Evolutionary conservation across 2,329 filamentous ascomycete genomes (phyloP).

Genomic region (Fusarium domesticum): DNA sequence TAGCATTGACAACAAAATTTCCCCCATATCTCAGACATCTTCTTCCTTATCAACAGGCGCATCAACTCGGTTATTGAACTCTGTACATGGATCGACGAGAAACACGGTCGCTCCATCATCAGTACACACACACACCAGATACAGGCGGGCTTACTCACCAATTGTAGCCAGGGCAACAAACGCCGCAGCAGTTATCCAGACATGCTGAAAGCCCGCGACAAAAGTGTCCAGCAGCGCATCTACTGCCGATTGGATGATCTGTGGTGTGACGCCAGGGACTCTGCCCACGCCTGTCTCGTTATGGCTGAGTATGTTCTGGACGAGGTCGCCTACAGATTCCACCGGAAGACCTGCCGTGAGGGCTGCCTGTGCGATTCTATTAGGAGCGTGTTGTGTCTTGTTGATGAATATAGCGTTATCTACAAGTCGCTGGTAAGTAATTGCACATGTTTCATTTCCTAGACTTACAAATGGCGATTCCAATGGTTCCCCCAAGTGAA

Average conservation of each 20-base stretch:
- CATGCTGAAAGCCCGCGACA: slow-evolving; percentile 10
- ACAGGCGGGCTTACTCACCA: slow-evolving; percentile 2
- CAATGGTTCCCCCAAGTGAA: slow-evolving; percentile 38
- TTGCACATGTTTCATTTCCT: neutral
- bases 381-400: slow-evolving; percentile 1
- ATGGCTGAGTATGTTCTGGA: slow-evolving; percentile 5
- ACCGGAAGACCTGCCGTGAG: slow-evolving; percentile 8
- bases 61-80: slow-evolving; percentile 14
- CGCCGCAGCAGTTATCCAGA: slow-evolving; percentile 12
- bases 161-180: slow-evolving; percentile 8
- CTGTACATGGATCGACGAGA: slow-evolving; percentile 8
- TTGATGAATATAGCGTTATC: slow-evolving; percentile 13
- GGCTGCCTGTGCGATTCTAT: slow-evolving; percentile 1
- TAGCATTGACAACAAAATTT: neutral
- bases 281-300: slow-evolving; percentile 7
- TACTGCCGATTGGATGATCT: slow-evolving; percentile 4
- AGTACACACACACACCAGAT: neutral
- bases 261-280: slow-evolving; percentile 7
- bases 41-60: slow-evolving; percentile 10
- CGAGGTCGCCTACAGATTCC: slow-evolving; percentile 3
- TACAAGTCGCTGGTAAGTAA: neutral
- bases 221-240: slow-evolving; percentile 1
- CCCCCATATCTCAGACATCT: neutral
- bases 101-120: slow-evolving; percentile 7
- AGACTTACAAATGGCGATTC: slow-evolving; percentile 34